These are phyloP conservation scores for Stropharia rugosoannulata DNA, from an alignment of 768 basidiomycete species.

Conservation along the genomic window DNA sequence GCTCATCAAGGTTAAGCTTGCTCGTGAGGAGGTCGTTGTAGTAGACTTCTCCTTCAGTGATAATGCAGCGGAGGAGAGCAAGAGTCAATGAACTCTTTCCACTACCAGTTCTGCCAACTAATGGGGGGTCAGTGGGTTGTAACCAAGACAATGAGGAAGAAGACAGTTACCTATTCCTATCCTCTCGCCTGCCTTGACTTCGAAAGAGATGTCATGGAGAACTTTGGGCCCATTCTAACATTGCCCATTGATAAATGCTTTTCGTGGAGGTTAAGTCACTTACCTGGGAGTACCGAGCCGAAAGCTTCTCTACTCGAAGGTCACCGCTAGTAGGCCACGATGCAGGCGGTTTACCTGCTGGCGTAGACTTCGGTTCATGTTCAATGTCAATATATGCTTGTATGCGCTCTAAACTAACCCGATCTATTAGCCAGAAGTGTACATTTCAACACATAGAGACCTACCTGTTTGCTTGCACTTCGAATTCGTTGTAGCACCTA, in stretches of 20 bases:
- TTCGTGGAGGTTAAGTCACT: background rate
- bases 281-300: conserved; percentile 50
- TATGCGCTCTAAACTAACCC: conserved; percentile 57
- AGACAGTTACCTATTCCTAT: conserved; percentile 45
- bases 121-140: background rate
- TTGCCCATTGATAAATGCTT: background rate
- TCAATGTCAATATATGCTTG: conserved; percentile 61
- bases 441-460: background rate
- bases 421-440: background rate
- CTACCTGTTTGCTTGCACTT: conserved; percentile 45
- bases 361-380: conserved; percentile 46
- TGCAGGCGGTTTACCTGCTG: conserved; percentile 53
- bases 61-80: conserved; percentile 51
- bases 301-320: conserved; percentile 52
- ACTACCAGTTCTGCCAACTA: conserved; percentile 27
- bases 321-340: conserved; percentile 66
- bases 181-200: conserved; percentile 54
- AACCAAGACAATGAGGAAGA: background rate
- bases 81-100: conserved; percentile 40
- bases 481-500: conserved; percentile 42
- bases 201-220: conserved; percentile 53
- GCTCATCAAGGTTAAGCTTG: conserved; percentile 49
- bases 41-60: conserved; percentile 49
- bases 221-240: conserved; percentile 47
- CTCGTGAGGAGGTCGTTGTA: conserved; percentile 51